A percentile compares a stretch with the other conserved stretches of the same genome.
Evolutionary conservation across 495 filamentous ascomycete species (phyloP).

Genomic region (Astrocystis sublimbata): DNA sequence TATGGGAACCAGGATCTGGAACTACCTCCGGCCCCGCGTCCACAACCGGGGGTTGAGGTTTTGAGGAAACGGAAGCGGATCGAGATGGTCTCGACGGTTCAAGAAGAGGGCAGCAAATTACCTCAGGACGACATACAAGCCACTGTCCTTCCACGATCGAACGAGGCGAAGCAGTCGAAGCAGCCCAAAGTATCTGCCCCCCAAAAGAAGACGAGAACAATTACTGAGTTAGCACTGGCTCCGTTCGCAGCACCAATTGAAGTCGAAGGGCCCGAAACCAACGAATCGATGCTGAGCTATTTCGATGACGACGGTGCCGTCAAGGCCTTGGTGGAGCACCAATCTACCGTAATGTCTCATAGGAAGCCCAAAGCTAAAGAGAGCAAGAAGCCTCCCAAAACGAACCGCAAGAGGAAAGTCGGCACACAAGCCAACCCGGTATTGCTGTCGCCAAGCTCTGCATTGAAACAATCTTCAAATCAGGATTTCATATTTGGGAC

Average conservation of each 20-base stretch:
- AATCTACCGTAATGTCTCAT: slow-evolving; percentile 34
- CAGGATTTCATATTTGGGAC: slow-evolving; percentile 92
- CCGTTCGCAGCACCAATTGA: slow-evolving; percentile 57
- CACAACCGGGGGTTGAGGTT: slow-evolving; percentile 22
- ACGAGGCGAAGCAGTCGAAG: slow-evolving; percentile 40
- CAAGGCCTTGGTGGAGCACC: slow-evolving; percentile 33
- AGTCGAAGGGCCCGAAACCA: slow-evolving; percentile 26
- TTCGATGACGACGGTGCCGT: slow-evolving; percentile 34
- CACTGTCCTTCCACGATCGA: slow-evolving; percentile 21
- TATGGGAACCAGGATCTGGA: slow-evolving; percentile 31
- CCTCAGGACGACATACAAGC: slow-evolving; percentile 1
- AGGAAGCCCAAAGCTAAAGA: slow-evolving; percentile 36
- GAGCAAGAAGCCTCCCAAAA: slow-evolving; percentile 32
- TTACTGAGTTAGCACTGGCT: slow-evolving; percentile 81
- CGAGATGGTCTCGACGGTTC: slow-evolving; percentile 40
- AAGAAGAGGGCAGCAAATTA: slow-evolving; percentile 13
- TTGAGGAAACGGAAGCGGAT: slow-evolving; percentile 55
- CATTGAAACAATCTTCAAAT: slow-evolving; percentile 62
- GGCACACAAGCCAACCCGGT: slow-evolving; percentile 45
- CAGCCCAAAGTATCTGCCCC: slow-evolving; percentile 45
- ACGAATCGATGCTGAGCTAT: slow-evolving; percentile 36
- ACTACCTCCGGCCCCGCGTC: neutral
- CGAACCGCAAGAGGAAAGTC: slow-evolving; percentile 47
- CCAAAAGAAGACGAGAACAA: slow-evolving; percentile 76
- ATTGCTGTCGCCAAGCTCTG: slow-evolving; percentile 73